Percentiles rank a stretch among this genome's conserved stretches.
Conservation (phyloP, 2,329 filamentous ascomycete genomes). For the Amesomyces nigricolor region DNA sequence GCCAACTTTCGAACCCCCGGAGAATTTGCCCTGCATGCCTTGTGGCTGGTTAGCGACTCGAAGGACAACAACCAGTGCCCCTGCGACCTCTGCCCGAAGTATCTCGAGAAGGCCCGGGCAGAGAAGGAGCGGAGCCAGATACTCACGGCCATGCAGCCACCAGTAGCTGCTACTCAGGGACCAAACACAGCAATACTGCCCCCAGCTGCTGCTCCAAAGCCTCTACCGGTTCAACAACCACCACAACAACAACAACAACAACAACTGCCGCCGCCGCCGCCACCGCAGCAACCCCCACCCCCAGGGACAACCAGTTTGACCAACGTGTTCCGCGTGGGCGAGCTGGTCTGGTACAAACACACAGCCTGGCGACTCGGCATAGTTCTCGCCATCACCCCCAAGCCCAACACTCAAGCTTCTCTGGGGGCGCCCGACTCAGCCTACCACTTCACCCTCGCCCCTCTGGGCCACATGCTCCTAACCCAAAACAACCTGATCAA, state of each 20-base stretch:
- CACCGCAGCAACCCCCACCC: slow-evolving; percentile 8
- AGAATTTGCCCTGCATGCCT: slow-evolving; percentile 47
- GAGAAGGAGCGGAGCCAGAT: slow-evolving; percentile 10
- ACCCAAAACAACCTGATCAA: slow-evolving; percentile 23
- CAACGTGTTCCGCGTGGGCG: slow-evolving; percentile 32
- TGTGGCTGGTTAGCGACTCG: slow-evolving; percentile 47
- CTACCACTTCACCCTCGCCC: slow-evolving; percentile 28
- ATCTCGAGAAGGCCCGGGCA: slow-evolving; percentile 21
- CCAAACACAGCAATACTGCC: not conserved
- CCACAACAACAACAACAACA: slow-evolving; percentile 8
- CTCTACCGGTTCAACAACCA: not conserved
- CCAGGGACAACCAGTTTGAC: slow-evolving; percentile 21
- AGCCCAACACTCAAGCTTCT: slow-evolving; percentile 9
- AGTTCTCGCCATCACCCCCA: slow-evolving; percentile 25
- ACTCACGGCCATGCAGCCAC: not conserved
- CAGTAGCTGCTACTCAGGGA: not conserved
- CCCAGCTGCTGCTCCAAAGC: not conserved
- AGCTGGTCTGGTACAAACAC: slow-evolving; percentile 34
- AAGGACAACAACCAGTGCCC: slow-evolving; percentile 45
- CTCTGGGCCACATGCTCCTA: slow-evolving; percentile 29
- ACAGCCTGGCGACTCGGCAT: slow-evolving; percentile 34
- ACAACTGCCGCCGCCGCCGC: slow-evolving; percentile 6
- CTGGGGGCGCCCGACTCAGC: slow-evolving; percentile 13
- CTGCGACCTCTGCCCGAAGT: slow-evolving; percentile 42
- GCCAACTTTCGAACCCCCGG: slow-evolving; percentile 46